A percentile compares a stretch with the other conserved stretches of the same genome.
Evolutionary conservation across 441 rosid genomes (phyloP).

Genomic region (Populus hybrid): DNA sequence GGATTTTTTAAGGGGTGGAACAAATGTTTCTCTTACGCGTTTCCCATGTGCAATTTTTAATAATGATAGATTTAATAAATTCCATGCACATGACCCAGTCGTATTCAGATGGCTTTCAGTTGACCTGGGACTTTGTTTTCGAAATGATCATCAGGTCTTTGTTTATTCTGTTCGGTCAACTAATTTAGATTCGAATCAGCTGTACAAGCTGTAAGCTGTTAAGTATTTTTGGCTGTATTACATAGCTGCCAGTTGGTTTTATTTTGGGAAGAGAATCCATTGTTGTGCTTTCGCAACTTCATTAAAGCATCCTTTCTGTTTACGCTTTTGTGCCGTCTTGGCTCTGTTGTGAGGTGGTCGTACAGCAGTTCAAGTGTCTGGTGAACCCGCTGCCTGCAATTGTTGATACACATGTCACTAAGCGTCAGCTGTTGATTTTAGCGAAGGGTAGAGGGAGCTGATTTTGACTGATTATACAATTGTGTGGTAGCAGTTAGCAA

Average conservation of each 20-base stretch:
- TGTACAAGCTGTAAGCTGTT: not conserved
- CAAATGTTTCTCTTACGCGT: not conserved
- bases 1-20: not conserved
- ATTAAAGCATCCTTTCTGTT: no score
- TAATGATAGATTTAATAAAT: not conserved
- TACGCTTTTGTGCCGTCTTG: no score
- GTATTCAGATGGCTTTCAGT: not conserved
- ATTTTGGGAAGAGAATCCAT: not conserved
- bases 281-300: not conserved
- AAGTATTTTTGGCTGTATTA: not conserved
- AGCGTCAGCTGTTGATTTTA: no score
- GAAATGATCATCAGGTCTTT: not conserved
- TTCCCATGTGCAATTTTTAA: not conserved
- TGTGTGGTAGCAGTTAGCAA: no score
- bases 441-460: no score
- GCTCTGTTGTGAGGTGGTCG: no score
- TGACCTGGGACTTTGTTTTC: not conserved
- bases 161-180: not conserved
- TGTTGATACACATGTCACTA: no score
- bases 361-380: no score
- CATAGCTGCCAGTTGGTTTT: not conserved
- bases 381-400: no score
- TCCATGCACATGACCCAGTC: not conserved
- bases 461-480: no score
- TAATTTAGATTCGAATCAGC: not conserved